phyloP scores from a whole-genome alignment of 179 eudicot genomes.

The Sideroxylon spinosum region DNA sequence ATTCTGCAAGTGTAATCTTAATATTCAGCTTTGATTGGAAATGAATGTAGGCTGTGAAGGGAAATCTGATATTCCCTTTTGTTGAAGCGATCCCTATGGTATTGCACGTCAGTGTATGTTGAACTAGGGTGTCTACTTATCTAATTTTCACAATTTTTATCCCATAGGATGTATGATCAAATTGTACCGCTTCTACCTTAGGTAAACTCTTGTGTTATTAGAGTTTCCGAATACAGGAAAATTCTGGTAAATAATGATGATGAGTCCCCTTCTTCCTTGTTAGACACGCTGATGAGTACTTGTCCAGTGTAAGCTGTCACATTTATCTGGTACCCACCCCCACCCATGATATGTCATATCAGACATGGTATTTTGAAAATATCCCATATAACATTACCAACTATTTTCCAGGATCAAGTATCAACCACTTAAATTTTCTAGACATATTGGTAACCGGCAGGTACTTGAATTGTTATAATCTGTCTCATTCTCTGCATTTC shows the following conservation, averaged over 20 bases:
- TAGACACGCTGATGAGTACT: background rate
- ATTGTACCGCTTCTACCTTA: background rate
- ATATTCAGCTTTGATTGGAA: background rate
- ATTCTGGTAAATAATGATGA: background rate
- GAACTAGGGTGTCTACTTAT: background rate
- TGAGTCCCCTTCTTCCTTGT: background rate
- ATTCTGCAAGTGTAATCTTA: background rate
- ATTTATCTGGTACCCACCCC: background rate
- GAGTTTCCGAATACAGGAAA: background rate
- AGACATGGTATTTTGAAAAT: background rate
- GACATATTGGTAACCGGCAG: background rate
- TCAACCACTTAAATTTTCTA: background rate
- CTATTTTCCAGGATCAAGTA: background rate
- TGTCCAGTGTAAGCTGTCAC: background rate
- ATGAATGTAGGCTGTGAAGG: background rate
- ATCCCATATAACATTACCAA: background rate
- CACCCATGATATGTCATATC: constrained; percentile 1
- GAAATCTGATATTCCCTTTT: too few species aligned
- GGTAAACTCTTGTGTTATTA: background rate
- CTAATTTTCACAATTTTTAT: background rate
- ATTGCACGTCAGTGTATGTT: too few species aligned
- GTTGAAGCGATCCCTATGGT: background rate
- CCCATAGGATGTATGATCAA: background rate
- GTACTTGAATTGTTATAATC: background rate
- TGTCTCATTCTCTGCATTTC: constrained; percentile 3